A percentile compares a stretch with the other conserved stretches of the same genome.
phyloP scores from a whole-genome alignment of 2,329 filamentous ascomycete genomes.

The Eutypella sp. region DNA sequence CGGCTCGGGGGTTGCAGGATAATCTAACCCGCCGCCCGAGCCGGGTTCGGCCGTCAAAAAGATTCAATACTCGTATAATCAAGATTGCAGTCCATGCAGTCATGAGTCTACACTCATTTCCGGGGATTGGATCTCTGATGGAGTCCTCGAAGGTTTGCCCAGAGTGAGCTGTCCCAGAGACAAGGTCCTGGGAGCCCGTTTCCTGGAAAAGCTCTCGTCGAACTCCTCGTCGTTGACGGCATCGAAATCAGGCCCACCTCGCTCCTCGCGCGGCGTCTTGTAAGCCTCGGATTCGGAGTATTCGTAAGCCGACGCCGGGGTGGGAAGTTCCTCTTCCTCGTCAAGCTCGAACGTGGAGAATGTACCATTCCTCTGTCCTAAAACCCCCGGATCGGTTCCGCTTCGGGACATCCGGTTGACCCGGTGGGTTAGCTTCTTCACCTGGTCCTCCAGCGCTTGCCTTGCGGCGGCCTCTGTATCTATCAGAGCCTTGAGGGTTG shows the following conservation, averaged over 20 bases:
- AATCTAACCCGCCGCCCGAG: constrained; percentile 7
- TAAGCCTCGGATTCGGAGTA: constrained; percentile 40
- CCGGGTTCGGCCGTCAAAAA: not conserved
- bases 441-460: constrained; percentile 50
- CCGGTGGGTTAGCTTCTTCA: constrained; percentile 47
- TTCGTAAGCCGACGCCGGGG: constrained; percentile 20
- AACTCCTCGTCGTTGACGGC: constrained; percentile 38
- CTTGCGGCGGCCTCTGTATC: constrained; percentile 54
- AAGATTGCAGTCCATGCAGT: too few species aligned
- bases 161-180: constrained; percentile 58
- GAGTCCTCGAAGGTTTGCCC: constrained; percentile 27
- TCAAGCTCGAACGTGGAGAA: constrained; percentile 40
- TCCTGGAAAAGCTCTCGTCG: constrained; percentile 33
- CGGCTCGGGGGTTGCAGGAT: not conserved
- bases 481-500: constrained; percentile 46
- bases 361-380: constrained; percentile 29
- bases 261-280: constrained; percentile 47
- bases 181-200: constrained; percentile 58
- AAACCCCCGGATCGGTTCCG: constrained; percentile 30
- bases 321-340: constrained; percentile 31
- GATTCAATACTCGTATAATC: too few species aligned
- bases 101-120: constrained; percentile 24
- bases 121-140: constrained; percentile 2
- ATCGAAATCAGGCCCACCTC: constrained; percentile 30
- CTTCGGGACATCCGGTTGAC: constrained; percentile 41